A percentile compares a stretch with the other conserved stretches of the same genome.
These are phyloP conservation scores for Porodaedalea pini DNA, from an alignment of 1,284 basidiomycete genomes.

Conservation along the genomic window DNA sequence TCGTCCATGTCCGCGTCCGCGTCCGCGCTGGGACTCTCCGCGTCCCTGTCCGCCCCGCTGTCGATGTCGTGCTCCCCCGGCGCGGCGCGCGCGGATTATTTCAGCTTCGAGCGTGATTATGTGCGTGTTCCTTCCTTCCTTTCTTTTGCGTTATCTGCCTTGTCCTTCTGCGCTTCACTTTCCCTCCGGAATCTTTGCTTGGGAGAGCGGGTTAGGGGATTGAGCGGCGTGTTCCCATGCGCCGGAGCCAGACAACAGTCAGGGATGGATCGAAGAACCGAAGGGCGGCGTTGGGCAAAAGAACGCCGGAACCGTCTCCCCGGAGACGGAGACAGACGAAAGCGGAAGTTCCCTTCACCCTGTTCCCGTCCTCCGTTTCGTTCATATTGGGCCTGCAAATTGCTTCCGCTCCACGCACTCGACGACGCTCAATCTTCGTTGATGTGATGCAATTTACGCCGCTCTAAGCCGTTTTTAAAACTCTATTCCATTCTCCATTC, in stretches of 20 bases:
- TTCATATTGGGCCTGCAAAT: neutral
- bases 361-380: neutral
- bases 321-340: neutral
- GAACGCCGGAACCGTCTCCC: neutral
- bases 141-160: neutral
- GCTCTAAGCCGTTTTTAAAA: neutral
- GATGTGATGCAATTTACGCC: neutral
- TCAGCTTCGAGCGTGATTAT: slow-evolving; percentile 17
- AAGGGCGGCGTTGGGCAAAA: neutral
- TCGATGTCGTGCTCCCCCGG: slow-evolving; percentile 13
- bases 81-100: slow-evolving; percentile 13
- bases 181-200: neutral
- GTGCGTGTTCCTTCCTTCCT: slow-evolving; percentile 11
- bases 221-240: slow-evolving; percentile 8
- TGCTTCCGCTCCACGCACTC: neutral
- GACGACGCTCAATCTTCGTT: neutral
- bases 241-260: neutral
- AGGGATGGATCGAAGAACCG: neutral
- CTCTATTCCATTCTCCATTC: neutral
- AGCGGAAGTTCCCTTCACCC: neutral
- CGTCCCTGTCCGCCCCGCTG: neutral
- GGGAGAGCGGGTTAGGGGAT: neutral
- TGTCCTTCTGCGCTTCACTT: neutral
- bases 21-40: neutral
- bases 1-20: neutral